These are phyloP conservation scores for Bocquillonia castaneifolia DNA, from an alignment of 441 rosid genomes.

Conservation along the genomic window DNA sequence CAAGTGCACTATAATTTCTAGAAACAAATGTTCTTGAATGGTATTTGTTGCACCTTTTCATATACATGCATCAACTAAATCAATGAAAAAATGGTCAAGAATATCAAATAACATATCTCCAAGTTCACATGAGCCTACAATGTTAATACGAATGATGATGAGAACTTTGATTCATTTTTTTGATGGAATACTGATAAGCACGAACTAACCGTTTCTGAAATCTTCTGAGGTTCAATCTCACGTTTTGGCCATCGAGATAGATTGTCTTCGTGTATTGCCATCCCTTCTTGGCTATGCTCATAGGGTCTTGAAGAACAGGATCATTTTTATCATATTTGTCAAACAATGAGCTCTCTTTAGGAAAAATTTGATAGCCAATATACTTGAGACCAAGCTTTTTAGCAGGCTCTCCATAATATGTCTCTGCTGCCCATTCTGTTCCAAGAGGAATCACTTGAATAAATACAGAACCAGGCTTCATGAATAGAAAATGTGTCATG, in stretches of 20 bases:
- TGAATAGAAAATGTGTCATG: conserved; percentile 90
- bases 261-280: conserved; percentile 85
- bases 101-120: not conserved
- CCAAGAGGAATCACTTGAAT: conserved; percentile 86
- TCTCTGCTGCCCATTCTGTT: conserved; percentile 90
- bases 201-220: conserved; percentile 46
- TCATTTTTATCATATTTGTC: conserved; percentile 44
- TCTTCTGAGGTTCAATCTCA: conserved; percentile 52
- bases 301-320: conserved; percentile 55
- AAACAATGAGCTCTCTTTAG: conserved; percentile 72
- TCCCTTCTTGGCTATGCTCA: conserved; percentile 57
- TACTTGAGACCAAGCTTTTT: conserved; percentile 78
- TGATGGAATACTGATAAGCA: conserved; percentile 32
- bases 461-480: conserved; percentile 69
- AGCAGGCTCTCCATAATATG: conserved; percentile 87
- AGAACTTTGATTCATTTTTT: conserved; percentile 19
- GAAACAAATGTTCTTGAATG: conserved; percentile 6
- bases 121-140: not conserved
- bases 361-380: conserved; percentile 51
- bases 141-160: conserved; percentile 11
- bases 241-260: conserved; percentile 73
- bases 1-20: not conserved
- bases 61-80: conserved; percentile 12
- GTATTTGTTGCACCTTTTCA: conserved; percentile 6
- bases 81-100: conserved; percentile 14